Conservation (phyloP, 805 yeast species). For the Kuraishia capsulata region DNA sequence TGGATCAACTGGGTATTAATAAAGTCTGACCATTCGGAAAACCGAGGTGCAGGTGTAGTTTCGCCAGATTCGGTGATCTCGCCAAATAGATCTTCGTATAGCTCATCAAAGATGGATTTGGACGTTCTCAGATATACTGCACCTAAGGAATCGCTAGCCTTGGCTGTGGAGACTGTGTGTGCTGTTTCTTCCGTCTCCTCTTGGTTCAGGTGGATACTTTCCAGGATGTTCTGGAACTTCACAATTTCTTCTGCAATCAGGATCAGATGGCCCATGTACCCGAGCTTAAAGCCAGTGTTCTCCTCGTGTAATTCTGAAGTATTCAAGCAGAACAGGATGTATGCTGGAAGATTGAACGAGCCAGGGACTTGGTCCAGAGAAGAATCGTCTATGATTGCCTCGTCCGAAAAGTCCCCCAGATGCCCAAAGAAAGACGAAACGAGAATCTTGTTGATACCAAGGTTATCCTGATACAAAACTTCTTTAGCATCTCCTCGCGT, state of each 20-base stretch:
- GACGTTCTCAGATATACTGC: conserved; percentile 22
- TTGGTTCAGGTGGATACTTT: conserved; percentile 22
- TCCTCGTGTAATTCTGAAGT: conserved; percentile 22
- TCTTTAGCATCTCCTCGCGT: conserved; percentile 26
- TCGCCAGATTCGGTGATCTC: conserved; percentile 5
- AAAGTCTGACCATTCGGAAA: conserved; percentile 37
- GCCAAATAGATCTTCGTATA: conserved; percentile 19
- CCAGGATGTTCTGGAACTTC: conserved; percentile 32
- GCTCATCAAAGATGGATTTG: conserved; percentile 20
- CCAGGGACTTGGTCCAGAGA: conserved; percentile 14
- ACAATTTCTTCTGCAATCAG: conserved; percentile 51
- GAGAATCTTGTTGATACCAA: conserved; percentile 22
- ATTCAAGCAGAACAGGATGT: conserved; percentile 18
- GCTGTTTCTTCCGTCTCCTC: conserved; percentile 5
- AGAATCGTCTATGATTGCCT: background rate
- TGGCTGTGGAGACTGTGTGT: background rate
- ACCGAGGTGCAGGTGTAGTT: conserved; percentile 6
- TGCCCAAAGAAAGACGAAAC: conserved; percentile 26
- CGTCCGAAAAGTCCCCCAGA: conserved; percentile 12
- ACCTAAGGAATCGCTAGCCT: conserved; percentile 13
- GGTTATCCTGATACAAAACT: conserved; percentile 21
- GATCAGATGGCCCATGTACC: conserved; percentile 53
- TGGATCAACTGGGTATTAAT: conserved; percentile 38
- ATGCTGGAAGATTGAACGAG: conserved; percentile 20
- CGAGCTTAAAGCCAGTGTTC: conserved; percentile 34